Conservation (phyloP, 768 basidiomycete genomes). For the Flagelloscypha sp. region DNA sequence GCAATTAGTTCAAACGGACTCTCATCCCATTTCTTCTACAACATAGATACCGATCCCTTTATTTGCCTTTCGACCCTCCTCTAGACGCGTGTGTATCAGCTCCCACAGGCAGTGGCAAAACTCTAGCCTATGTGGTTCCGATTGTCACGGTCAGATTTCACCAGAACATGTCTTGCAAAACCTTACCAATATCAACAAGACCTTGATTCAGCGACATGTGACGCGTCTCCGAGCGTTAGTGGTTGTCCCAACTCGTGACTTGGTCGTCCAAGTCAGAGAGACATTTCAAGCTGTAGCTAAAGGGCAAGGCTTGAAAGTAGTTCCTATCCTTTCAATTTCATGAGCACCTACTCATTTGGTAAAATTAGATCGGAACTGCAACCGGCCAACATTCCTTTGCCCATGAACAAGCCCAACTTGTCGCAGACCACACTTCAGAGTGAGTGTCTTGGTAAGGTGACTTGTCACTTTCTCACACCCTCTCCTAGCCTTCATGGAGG, state of each 20-base stretch:
- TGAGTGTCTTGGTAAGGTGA: slow-evolving; percentile 22
- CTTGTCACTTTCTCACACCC: background rate
- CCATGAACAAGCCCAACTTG: slow-evolving; percentile 79
- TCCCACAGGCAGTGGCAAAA: slow-evolving; percentile 97
- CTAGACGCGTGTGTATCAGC: slow-evolving; percentile 90
- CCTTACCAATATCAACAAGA: slow-evolving; percentile 29
- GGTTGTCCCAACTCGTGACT: slow-evolving; percentile 88
- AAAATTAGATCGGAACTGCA: slow-evolving; percentile 59
- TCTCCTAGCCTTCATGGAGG: slow-evolving; percentile 66
- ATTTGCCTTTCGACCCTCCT: slow-evolving; percentile 57
- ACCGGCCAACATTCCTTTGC: slow-evolving; percentile 93
- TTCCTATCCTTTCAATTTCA: slow-evolving; percentile 9
- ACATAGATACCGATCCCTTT: slow-evolving; percentile 46
- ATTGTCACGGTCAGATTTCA: slow-evolving; percentile 64
- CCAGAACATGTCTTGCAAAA: background rate
- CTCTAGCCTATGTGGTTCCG: slow-evolving; percentile 90
- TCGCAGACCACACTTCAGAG: slow-evolving; percentile 50
- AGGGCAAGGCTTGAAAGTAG: slow-evolving; percentile 81
- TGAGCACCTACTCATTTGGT: slow-evolving; percentile 4
- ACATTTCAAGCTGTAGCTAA: slow-evolving; percentile 80
- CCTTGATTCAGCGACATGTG: slow-evolving; percentile 63
- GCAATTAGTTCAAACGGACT: slow-evolving; percentile 75
- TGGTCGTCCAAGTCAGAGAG: slow-evolving; percentile 88
- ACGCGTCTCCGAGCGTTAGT: slow-evolving; percentile 83
- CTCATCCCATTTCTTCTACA: slow-evolving; percentile 69